phyloP scores from a whole-genome alignment of 2,329 filamentous ascomycete species.

The Phialophora expanda region DNA sequence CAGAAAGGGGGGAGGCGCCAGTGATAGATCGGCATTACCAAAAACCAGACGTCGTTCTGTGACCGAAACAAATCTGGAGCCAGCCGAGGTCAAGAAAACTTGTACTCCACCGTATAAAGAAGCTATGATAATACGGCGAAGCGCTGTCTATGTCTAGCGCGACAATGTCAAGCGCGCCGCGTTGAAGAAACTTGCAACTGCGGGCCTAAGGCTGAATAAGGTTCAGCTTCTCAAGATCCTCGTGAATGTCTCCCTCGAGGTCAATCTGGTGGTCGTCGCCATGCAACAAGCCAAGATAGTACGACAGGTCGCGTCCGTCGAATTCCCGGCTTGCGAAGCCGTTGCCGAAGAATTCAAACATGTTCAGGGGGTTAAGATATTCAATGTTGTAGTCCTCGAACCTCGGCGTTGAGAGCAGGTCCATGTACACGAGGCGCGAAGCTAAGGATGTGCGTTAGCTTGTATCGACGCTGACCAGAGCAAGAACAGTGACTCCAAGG shows the following conservation, averaged over 20 bases:
- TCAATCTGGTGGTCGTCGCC: slow-evolving; percentile 30
- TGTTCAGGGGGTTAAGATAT: slow-evolving; percentile 47
- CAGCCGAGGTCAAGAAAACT: background rate
- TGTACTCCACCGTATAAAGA: background rate
- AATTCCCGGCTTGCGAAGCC: slow-evolving; percentile 52
- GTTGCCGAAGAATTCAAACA: slow-evolving; percentile 49
- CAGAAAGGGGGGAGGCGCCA: too few relatives aligned
- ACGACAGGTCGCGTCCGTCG: slow-evolving; percentile 55
- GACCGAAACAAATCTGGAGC: background rate
- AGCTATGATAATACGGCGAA: background rate
- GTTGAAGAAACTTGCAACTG: background rate
- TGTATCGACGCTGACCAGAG: background rate
- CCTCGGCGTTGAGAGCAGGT: slow-evolving; percentile 45
- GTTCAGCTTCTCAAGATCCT: slow-evolving; percentile 25
- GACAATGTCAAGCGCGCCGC: background rate
- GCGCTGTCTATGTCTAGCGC: background rate
- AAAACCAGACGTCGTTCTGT: too few relatives aligned
- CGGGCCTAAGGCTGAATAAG: slow-evolving; percentile 16
- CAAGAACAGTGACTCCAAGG: background rate
- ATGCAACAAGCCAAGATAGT: slow-evolving; percentile 44
- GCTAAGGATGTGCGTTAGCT: slow-evolving; percentile 34
- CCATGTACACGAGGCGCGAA: slow-evolving; percentile 47
- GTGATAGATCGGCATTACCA: too few relatives aligned
- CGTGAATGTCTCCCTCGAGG: slow-evolving; percentile 28
- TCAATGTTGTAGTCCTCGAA: slow-evolving; percentile 52